Base-by-base conservation (phyloP, 306 rosid genomes). In the Quercus glauca region DNA sequence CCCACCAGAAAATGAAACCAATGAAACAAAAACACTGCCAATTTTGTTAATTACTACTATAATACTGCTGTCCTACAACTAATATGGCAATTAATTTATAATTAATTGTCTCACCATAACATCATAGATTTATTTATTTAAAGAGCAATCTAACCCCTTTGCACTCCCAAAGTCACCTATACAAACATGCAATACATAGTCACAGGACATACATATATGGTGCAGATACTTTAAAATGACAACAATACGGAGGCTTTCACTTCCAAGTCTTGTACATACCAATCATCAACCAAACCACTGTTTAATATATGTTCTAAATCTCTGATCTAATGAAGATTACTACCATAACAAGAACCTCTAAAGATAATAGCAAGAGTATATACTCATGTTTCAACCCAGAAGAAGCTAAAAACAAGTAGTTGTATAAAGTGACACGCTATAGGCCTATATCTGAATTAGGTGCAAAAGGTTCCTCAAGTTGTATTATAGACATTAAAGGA, bases 401-500 rank as follows among this genome's bases (percentile, higher is more conserved):
- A 33, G 1, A 67, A 67, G 51, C 72, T 67, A 19, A 31, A 63
- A 67, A 19, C 72, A 19, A 67, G 72, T 35, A 33, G 1, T 21
- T 33, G 23, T 67, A 35, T n/a, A 33, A 35, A 67, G 4, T 3
- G 26, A 35, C n/a, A 19, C 1, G 4, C 41, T 15, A 9, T 49
- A 49, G 53, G 53, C 53, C 53, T 49, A 12, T 68, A 68, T 19
- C 14, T 63, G 72, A 35, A 18, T 23, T 59, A 59, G 14, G 17
- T 59, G 25, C 52, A 68, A 35, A 65, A 45, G 55, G 63, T 80
- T 53, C 69, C 71, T 23, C 49, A 25, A 64, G 76, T 73, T 20
- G 11, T 31, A 73, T 53, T 29, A 70, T 45, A 55, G 74, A 11
- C 28, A 79, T n/a, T 55, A 53, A 84, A 83, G 81, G 77, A 87